These are phyloP conservation scores for Coemansia sp. DNA, from an alignment of 192 early-diverging fungal genomes.

Conservation along the genomic window DNA sequence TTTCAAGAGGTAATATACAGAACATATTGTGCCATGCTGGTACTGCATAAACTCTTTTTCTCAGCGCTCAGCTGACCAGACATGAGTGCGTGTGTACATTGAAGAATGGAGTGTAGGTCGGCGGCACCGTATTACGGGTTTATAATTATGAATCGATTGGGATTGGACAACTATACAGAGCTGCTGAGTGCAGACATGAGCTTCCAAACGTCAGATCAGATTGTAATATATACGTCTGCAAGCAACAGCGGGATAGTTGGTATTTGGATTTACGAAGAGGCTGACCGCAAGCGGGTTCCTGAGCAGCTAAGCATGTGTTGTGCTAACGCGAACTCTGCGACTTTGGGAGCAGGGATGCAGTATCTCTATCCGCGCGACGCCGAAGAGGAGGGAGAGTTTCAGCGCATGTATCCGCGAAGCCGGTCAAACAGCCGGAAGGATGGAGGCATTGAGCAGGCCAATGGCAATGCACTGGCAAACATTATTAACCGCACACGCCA, in stretches of 20 bases:
- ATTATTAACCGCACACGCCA: slow-evolving; percentile 34
- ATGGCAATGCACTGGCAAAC: slow-evolving; percentile 11
- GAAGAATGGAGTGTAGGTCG: slow-evolving; percentile 10
- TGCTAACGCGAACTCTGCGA: slow-evolving; percentile 23
- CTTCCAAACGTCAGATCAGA: slow-evolving; percentile 77
- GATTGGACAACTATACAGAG: slow-evolving; percentile 75
- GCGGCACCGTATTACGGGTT: slow-evolving; percentile 68
- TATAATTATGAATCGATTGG: slow-evolving; percentile 84
- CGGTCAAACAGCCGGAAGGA: slow-evolving; percentile 47
- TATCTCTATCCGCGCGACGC: slow-evolving; percentile 37
- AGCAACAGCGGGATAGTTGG: slow-evolving; percentile 26
- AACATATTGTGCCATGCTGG: neutral
- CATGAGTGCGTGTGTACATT: neutral
- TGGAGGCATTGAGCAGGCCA: slow-evolving; percentile 5
- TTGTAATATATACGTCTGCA: slow-evolving; percentile 74
- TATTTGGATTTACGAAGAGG: slow-evolving; percentile 52
- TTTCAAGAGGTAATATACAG: slow-evolving; percentile 59
- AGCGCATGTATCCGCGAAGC: slow-evolving; percentile 45
- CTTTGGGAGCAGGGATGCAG: slow-evolving; percentile 26
- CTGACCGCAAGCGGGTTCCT: slow-evolving; percentile 35
- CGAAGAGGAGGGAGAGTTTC: slow-evolving; percentile 42
- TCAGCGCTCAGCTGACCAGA: neutral
- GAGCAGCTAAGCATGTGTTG: slow-evolving; percentile 47
- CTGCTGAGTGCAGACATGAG: slow-evolving; percentile 68
- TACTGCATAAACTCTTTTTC: neutral